phyloP scores from a whole-genome alignment of 768 basidiomycete species.

The Crucibulum laeve region DNA sequence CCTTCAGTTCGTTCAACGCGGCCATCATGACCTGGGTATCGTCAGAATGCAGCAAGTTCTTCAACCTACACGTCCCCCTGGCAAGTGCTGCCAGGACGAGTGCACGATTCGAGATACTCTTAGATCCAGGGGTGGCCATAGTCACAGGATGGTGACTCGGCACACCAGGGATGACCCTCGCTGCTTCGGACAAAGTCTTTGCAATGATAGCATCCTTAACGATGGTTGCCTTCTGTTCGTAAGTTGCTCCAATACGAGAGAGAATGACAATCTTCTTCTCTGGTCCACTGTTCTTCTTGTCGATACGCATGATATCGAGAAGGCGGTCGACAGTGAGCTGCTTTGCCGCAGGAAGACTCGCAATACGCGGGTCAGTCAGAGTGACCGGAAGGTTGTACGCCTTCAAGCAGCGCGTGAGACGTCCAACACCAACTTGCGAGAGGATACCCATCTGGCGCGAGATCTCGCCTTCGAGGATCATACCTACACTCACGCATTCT shows the following conservation, averaged over 20 bases:
- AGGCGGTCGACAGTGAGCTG: conserved; percentile 75
- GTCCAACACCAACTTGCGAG: conserved; percentile 87
- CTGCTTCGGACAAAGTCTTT: conserved; percentile 79
- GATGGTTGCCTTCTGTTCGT: conserved; percentile 86
- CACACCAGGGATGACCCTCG: conserved; percentile 63
- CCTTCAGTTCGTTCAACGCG: conserved; percentile 84
- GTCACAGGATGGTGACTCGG: conserved; percentile 55
- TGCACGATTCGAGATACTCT: conserved; percentile 94
- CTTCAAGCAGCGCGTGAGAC: conserved; percentile 82
- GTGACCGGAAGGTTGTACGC: conserved; percentile 89
- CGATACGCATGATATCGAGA: conserved; percentile 90
- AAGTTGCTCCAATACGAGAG: conserved; percentile 85
- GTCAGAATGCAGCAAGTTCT: conserved; percentile 92
- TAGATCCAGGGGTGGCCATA: conserved; percentile 94
- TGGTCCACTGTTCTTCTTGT: conserved; percentile 95
- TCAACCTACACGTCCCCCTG: conserved; percentile 81
- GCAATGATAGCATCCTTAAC: conserved; percentile 79
- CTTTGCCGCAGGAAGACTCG: conserved; percentile 64
- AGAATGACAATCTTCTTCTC: conserved; percentile 95
- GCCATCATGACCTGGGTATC: conserved; percentile 99
- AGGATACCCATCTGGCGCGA: conserved; percentile 85
- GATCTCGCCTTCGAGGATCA: conserved; percentile 95
- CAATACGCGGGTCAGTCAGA: conserved; percentile 73
- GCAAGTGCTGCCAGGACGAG: conserved; percentile 91
- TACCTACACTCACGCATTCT: conserved; percentile 93